Evolutionary conservation across 2,329 filamentous ascomycete species (phyloP), one percentile per base, ranked within the genome.

Genomic region (Hymenoscyphus albidus): DNA sequence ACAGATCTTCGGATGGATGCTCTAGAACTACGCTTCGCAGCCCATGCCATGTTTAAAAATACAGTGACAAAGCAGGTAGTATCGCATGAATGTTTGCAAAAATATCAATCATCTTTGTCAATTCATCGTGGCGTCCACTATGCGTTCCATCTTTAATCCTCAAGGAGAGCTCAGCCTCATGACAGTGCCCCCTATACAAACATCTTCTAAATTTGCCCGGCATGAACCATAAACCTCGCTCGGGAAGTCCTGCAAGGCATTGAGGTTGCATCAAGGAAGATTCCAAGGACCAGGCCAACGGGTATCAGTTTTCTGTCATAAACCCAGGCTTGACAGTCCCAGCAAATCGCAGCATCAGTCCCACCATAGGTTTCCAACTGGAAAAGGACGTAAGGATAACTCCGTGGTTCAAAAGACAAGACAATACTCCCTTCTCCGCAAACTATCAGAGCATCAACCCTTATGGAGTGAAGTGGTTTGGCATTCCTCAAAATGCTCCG

Each of bases 251-350:
- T 54, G 18, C 48, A 54, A 54, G 48, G 44, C 44, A 27, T 27
- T 51, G 18, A 22, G 18, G 48, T 54, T 54, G 48, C 48, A 39
- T 18, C 58, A 59, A 59, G n/a, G n/a, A 22, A 42, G 14, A 27
- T 27, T 14, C 58, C 58, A 39, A 31, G 58, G 58, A 59, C 58
- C 58, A 59, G 58, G 58, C 40, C 39, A 42, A 31, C 58, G 58
- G 58, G 58, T 59, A 38, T 44, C 58, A 42, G 31, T 22, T 48
- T 59, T 40, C 18, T n/a, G 14, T 42, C n/a, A 22, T 5, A n/a
- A 27, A 9, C 18, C 48, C 22, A 22, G 48, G 18, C 18, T 22
- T 22, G 35, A n/a, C 22, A 13, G 48, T 54, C 48, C 48, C 48
- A 10, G 48, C 48, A 22, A 12, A 27, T 22, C 22, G 18, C 48